Evolutionary conservation across 257 asterid species (phyloP).

Genomic region (Marsdenia floribunda): DNA sequence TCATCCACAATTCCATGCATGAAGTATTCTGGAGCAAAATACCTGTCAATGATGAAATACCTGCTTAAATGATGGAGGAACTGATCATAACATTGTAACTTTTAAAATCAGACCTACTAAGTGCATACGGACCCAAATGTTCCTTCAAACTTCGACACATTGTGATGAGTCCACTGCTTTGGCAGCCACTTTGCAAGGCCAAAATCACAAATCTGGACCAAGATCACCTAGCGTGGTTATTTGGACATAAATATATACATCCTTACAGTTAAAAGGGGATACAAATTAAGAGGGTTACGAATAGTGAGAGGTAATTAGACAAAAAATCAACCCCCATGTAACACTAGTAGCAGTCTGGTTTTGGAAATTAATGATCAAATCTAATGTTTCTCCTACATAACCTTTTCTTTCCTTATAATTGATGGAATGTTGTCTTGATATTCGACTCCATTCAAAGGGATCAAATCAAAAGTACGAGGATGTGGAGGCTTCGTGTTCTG

Average conservation of each 20-base stretch:
- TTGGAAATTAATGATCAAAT: not conserved
- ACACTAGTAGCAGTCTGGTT: not conserved
- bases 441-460: not conserved
- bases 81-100: not conserved
- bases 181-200: conserved; percentile 87
- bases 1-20: conserved; percentile 72
- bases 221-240: no score
- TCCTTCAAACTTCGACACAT: conserved; percentile 64
- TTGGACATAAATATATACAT: no score
- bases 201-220: conserved; percentile 62
- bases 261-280: no score
- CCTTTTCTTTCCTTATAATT: not conserved
- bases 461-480: not conserved
- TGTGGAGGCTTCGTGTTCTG: not conserved
- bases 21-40: conserved; percentile 76
- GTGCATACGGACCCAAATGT: conserved; percentile 58
- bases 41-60: conserved; percentile 28
- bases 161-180: conserved; percentile 57
- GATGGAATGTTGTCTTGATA: not conserved
- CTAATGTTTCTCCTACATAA: not conserved
- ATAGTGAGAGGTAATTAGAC: not conserved
- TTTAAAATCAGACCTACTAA: conserved; percentile 4
- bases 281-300: no score
- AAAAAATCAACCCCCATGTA: not conserved
- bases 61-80: not conserved